phyloP scores from a whole-genome alignment of 225 moss, liverwort and hornwort genomes.

The Bryoerythrophyllum caledonicum region DNA sequence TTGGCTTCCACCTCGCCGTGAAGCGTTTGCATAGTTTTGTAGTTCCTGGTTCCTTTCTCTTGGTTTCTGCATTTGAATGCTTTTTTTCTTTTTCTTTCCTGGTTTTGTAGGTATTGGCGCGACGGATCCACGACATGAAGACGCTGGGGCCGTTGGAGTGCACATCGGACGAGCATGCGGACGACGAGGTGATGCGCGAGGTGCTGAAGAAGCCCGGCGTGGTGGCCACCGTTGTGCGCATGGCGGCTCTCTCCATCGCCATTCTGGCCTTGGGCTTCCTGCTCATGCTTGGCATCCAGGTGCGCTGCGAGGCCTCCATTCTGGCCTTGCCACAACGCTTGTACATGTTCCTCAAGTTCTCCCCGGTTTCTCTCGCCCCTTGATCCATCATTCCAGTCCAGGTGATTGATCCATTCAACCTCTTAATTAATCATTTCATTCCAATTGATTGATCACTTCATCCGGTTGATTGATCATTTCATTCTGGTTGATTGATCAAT shows the following conservation, averaged over 20 bases:
- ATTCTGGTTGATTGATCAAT: conserved; percentile 3
- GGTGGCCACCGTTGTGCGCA: conserved; percentile 18
- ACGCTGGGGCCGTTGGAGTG: conserved; percentile 35
- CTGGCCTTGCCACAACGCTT: conserved; percentile 11
- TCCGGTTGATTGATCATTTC: conserved; percentile 1
- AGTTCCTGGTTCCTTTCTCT: too few relatives aligned
- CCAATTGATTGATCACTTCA: too few relatives aligned
- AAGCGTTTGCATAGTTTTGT: not conserved
- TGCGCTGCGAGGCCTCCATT: conserved; percentile 36
- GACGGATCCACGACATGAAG: conserved; percentile 39
- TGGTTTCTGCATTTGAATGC: too few relatives aligned
- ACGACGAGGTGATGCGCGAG: conserved; percentile 24
- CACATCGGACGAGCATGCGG: conserved; percentile 27
- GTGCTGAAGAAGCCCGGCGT: conserved; percentile 32
- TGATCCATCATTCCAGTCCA: not conserved
- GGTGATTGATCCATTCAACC: conserved; percentile 1
- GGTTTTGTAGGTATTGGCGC: conserved; percentile 29
- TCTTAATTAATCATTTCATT: conserved; percentile 19
- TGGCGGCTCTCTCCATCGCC: conserved; percentile 8
- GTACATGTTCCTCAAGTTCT: conserved; percentile 30
- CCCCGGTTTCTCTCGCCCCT: conserved; percentile 24
- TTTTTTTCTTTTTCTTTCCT: not conserved
- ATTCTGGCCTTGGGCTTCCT: conserved; percentile 29
- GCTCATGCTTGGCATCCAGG: conserved; percentile 32
- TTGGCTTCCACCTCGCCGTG: not conserved